phyloP scores from a whole-genome alignment of 2,329 filamentous ascomycete genomes.

The Apiospora arundinis region DNA sequence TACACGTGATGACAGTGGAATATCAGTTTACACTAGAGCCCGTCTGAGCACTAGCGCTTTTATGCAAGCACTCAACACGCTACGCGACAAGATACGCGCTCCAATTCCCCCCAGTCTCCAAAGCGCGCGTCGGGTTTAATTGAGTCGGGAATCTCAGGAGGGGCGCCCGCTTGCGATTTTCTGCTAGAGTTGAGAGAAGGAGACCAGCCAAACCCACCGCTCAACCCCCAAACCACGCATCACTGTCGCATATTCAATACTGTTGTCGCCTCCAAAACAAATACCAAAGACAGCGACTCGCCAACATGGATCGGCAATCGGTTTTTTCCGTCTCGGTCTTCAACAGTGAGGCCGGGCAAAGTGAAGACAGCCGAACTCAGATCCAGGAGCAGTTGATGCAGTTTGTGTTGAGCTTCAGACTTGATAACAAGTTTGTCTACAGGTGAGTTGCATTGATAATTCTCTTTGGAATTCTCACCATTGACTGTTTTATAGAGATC shows the following conservation, averaged over 20 bases:
- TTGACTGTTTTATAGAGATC: conserved; percentile 68
- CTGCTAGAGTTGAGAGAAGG: conserved; percentile 7
- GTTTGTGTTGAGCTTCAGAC: conserved; percentile 91
- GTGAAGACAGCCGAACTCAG: conserved; percentile 72
- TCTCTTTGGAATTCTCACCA: not conserved
- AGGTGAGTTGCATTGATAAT: conserved; percentile 58
- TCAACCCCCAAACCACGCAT: conserved; percentile 9
- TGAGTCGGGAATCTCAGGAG: conserved; percentile 19
- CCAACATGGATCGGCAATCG: conserved; percentile 82
- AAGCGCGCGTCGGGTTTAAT: conserved; percentile 11
- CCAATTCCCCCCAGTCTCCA: not conserved
- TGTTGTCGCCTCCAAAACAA: not conserved
- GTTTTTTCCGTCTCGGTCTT: conserved; percentile 87
- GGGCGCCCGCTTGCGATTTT: conserved; percentile 19
- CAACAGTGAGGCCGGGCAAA: conserved; percentile 68
- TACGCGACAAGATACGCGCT: not conserved
- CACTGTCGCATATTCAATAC: conserved; percentile 16
- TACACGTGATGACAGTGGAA: not conserved
- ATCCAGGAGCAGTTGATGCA: conserved; percentile 82
- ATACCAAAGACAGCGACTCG: conserved; percentile 9
- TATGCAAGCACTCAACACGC: conserved; percentile 7
- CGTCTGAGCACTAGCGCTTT: not conserved
- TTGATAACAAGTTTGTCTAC: conserved; percentile 96
- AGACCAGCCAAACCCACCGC: conserved; percentile 16
- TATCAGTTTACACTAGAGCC: not conserved